Base-by-base conservation (phyloP, 192 early-diverging fungal genomes). In the Lobosporangium transversale region DNA sequence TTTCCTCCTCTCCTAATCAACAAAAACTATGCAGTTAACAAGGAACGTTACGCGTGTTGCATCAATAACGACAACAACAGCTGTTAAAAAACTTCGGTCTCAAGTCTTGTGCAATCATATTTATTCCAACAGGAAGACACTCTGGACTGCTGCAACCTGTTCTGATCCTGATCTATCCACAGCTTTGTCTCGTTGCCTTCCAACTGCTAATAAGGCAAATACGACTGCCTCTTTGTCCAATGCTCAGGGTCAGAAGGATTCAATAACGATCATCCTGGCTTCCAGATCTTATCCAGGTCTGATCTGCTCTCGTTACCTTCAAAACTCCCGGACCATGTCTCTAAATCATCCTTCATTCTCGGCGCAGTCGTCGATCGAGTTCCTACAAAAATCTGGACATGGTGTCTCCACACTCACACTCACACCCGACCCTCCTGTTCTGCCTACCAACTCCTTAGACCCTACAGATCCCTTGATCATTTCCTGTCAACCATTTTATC, bases 371-470 rank as follows among this genome's bases (percentile, higher is more conserved):
- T 76, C 14, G 73, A 76, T 51, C 58, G 73, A 3, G 64, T 76
- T 7, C 73, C 73, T 5, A 76, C 73, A 8, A 23, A 37, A 1
- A 65, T n/a, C 73, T 29, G 73, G 73, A 27, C 73, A 76, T 29
- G 73, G 73, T 32, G 59, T 76, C 29, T 76, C 73, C 35, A 76
- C 73, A 0, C 58, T 76, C 7, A 76, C 64, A 14, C 53, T 76
- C 45, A 48, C 58, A 9, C 53, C 64, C 14, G 15, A 29, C 8
- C 5, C 23, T n/a, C n/a, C n/a, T n/a, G n/a, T n/a, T n/a, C n/a
- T n/a, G n/a, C n/a, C n/a, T n/a, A n/a, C n/a, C n/a, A n/a, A n/a
- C n/a, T n/a, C n/a, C n/a, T n/a, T n/a, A n/a, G n/a, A n/a, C n/a
- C n/a, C n/a, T n/a, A n/a, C n/a, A n/a, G n/a, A n/a, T n/a, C n/a